Evolutionary conservation across 768 basidiomycete genomes (phyloP).

Genomic region (Psilocybe subaeruginosa): DNA sequence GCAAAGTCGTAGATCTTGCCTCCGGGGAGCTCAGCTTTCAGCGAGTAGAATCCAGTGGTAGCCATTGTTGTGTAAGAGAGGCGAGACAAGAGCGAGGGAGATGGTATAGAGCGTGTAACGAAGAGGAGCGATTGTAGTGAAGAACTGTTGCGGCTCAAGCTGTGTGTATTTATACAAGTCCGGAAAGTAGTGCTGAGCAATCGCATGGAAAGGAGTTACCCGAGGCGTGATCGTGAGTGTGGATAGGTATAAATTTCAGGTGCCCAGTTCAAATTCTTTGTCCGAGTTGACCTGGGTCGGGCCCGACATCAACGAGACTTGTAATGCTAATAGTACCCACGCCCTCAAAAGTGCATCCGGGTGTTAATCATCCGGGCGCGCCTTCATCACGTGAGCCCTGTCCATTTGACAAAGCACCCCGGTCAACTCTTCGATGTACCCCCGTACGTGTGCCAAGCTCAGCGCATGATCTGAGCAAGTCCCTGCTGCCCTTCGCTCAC

Average conservation of each 20-base stretch:
- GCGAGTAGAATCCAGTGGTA: constrained; percentile 58
- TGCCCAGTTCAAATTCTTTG: constrained; percentile 2
- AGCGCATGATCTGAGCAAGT: constrained; percentile 20
- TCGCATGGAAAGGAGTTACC: constrained; percentile 18
- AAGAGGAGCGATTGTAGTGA: constrained; percentile 1
- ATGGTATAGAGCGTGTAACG: not conserved
- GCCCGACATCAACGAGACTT: not conserved
- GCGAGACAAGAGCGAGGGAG: not conserved
- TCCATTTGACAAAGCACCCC: not conserved
- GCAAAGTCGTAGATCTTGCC: constrained; percentile 63
- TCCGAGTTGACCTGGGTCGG: not conserved
- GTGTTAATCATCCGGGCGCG: not conserved
- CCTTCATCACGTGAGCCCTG: not conserved
- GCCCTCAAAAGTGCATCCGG: not conserved
- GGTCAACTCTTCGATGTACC: too few relatives aligned
- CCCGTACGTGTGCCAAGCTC: not conserved
- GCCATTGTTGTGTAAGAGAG: constrained; percentile 33
- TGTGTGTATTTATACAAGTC: constrained; percentile 22
- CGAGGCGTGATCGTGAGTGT: constrained; percentile 24
- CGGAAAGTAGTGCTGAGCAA: constrained; percentile 32
- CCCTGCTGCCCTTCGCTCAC: constrained; percentile 47
- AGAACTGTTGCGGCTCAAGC: not conserved
- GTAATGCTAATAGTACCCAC: not conserved
- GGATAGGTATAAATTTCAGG: constrained; percentile 7
- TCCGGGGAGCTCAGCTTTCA: constrained; percentile 66